phyloP scores from a whole-genome alignment of 1,284 basidiomycete genomes.

The Ustilago curta region DNA sequence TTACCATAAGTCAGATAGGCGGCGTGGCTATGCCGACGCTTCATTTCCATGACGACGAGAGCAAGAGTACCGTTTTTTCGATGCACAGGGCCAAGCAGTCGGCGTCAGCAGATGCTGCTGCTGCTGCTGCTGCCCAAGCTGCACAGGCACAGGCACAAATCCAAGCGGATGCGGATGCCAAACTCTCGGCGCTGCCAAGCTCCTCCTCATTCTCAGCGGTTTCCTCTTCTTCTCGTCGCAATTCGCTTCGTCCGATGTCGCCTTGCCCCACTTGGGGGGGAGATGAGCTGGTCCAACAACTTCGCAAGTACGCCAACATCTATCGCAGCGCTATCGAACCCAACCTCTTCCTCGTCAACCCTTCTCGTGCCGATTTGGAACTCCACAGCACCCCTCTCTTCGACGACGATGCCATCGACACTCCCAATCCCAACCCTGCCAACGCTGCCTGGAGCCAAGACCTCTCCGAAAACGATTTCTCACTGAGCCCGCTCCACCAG shows the following conservation, averaged over 20 bases:
- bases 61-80: conserved; percentile 51
- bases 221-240: conserved; percentile 11
- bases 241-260: conserved; percentile 26
- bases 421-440: conserved; percentile 18
- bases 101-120: conserved; percentile 17
- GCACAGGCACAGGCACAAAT: conserved; percentile 38
- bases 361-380: conserved; percentile 87
- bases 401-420: conserved; percentile 69
- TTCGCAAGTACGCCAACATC: conserved; percentile 76
- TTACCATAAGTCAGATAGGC: conserved; percentile 82
- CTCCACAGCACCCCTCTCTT: conserved; percentile 74
- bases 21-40: conserved; percentile 89
- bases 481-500: conserved; percentile 44
- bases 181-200: conserved; percentile 4
- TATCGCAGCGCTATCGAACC: conserved; percentile 82
- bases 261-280: conserved; percentile 71
- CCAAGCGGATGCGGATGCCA: conserved; percentile 45
- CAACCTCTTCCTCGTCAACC: conserved; percentile 89
- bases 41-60: conserved; percentile 91
- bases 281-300: conserved; percentile 73
- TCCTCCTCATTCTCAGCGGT: conserved; percentile 12
- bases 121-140: conserved; percentile 17
- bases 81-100: conserved; percentile 41
- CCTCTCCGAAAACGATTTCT: conserved; percentile 49
- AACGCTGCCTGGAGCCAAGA: conserved; percentile 35